phyloP scores from a whole-genome alignment of 805 yeast species.

The Blastobotrys attinorum region DNA sequence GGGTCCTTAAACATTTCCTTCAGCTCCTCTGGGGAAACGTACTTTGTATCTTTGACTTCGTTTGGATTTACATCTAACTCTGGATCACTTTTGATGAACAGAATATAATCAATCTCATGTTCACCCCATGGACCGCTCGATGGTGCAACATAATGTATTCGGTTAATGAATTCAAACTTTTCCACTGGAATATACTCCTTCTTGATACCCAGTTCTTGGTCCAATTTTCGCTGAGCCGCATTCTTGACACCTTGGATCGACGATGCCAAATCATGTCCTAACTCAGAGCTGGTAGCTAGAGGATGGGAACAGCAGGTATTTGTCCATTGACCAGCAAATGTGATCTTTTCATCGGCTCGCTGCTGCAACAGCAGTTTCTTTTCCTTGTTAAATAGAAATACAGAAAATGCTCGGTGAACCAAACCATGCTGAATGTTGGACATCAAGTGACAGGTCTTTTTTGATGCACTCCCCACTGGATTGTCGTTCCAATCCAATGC shows the following conservation, averaged over 20 bases:
- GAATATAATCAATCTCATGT: constrained; percentile 93
- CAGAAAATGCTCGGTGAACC: constrained; percentile 92
- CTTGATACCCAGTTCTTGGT: constrained; percentile 86
- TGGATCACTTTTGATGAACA: constrained; percentile 58
- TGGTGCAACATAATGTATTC: constrained; percentile 90
- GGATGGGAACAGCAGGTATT: constrained; percentile 99
- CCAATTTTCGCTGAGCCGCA: constrained; percentile 89
- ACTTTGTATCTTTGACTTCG: constrained; percentile 76
- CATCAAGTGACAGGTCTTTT: constrained; percentile 67
- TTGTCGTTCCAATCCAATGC: constrained; percentile 81
- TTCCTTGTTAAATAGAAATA: constrained; percentile 78
- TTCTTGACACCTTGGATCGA: constrained; percentile 71
- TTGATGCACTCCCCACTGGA: constrained; percentile 91
- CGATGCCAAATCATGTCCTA: constrained; percentile 53
- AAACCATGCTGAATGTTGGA: constrained; percentile 77
- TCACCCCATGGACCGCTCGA: constrained; percentile 87
- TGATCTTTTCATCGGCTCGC: constrained; percentile 92
- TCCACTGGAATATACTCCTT: constrained; percentile 50
- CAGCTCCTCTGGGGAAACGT: constrained; percentile 62
- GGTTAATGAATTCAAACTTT: constrained; percentile 72
- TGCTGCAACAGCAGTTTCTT: constrained; percentile 81
- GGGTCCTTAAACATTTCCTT: constrained; percentile 67
- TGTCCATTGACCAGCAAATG: constrained; percentile 97
- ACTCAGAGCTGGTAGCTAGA: constrained; percentile 69
- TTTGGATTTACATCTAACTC: constrained; percentile 52